Conservation (phyloP, 108 stramenopile genomes). For the Thalassiosira profunda region DNA sequence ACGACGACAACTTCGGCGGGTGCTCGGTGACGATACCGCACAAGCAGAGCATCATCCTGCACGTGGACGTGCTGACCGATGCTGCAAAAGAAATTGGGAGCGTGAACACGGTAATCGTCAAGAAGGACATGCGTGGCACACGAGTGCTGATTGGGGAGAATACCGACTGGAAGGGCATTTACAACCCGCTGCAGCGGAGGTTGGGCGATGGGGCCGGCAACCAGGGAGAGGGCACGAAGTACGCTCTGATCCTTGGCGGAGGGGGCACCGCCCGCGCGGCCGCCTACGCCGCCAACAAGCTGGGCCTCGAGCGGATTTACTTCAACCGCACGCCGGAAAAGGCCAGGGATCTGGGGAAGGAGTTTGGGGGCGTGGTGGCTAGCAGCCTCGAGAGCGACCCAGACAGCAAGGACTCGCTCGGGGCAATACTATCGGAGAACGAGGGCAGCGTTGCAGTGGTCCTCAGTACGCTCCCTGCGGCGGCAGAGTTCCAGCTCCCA, state of each 20-base stretch:
- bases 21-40: slow-evolving; percentile 98
- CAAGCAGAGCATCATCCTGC: slow-evolving; percentile 94
- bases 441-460: slow-evolving; percentile 67
- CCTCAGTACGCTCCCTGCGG: slow-evolving; percentile 94
- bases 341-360: slow-evolving; percentile 86
- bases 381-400: slow-evolving; percentile 56
- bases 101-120: slow-evolving; percentile 94
- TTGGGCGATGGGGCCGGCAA: slow-evolving; percentile 51
- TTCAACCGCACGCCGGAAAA: slow-evolving; percentile 95
- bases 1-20: slow-evolving; percentile 86
- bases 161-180: slow-evolving; percentile 99
- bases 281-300: slow-evolving; percentile 80
- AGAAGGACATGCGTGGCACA: slow-evolving; percentile 61
- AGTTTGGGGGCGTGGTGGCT: slow-evolving; percentile 90
- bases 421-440: slow-evolving; percentile 21
- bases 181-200: slow-evolving; percentile 82
- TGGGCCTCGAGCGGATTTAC: slow-evolving; percentile 89
- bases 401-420: slow-evolving; percentile 29
- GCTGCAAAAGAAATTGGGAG: slow-evolving; percentile 97
- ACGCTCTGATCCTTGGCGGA: slow-evolving; percentile 94
- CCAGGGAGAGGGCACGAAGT: slow-evolving; percentile 18
- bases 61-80: slow-evolving; percentile 93
- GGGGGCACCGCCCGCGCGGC: slow-evolving; percentile 99
- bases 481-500: slow-evolving; percentile 91
- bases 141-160: slow-evolving; percentile 94